Conservation (phyloP, 768 basidiomycete genomes). For the Macrocybe gigantea region DNA sequence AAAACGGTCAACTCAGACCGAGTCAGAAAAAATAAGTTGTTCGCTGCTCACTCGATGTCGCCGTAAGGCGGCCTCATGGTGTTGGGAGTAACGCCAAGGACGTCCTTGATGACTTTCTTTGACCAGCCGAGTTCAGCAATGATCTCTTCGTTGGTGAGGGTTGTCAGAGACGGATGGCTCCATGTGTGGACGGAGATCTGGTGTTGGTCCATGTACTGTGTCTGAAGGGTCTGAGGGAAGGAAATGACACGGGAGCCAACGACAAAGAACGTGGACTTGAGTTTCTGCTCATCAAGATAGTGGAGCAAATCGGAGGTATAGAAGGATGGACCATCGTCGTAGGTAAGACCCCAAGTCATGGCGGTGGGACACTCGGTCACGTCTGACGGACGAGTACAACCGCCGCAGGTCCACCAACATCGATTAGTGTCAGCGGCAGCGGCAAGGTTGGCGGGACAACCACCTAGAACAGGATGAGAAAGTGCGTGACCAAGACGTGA, state of each 20-base stretch:
- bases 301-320: slow-evolving; percentile 71
- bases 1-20: slow-evolving; percentile 8
- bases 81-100: slow-evolving; percentile 71
- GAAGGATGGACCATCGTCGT: slow-evolving; percentile 77
- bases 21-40: background rate
- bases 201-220: slow-evolving; percentile 73
- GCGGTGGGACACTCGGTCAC: slow-evolving; percentile 71
- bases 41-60: slow-evolving; percentile 58
- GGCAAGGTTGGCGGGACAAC: slow-evolving; percentile 55
- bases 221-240: slow-evolving; percentile 62
- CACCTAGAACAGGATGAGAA: slow-evolving; percentile 25
- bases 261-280: slow-evolving; percentile 84
- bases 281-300: slow-evolving; percentile 56
- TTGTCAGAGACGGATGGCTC: slow-evolving; percentile 72
- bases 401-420: slow-evolving; percentile 82
- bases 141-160: slow-evolving; percentile 69
- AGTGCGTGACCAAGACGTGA: slow-evolving; percentile 1
- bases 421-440: slow-evolving; percentile 45
- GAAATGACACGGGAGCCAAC: slow-evolving; percentile 79
- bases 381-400: slow-evolving; percentile 63
- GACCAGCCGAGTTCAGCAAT: slow-evolving; percentile 90
- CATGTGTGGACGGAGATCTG: slow-evolving; percentile 69
- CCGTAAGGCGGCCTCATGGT: slow-evolving; percentile 81
- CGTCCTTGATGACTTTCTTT: slow-evolving; percentile 78
- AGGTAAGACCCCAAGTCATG: slow-evolving; percentile 49